These are phyloP conservation scores for Chenopodium album DNA, from an alignment of 148 eudicot genomes.

Conservation along the genomic window DNA sequence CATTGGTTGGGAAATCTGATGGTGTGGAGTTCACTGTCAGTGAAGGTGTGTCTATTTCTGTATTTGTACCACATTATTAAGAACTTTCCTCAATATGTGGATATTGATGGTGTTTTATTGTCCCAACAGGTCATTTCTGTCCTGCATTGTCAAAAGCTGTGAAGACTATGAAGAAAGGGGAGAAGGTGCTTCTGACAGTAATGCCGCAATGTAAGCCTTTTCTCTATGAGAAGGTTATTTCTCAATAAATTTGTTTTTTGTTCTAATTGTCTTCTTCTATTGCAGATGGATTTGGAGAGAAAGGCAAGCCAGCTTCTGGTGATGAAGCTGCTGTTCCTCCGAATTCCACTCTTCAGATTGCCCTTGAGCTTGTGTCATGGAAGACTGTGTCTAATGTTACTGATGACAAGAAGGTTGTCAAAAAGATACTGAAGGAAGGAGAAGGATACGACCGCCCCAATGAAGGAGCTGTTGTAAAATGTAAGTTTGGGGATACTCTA, in stretches of 20 bases:
- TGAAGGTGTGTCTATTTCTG: conserved; percentile 45
- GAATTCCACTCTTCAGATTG: conserved; percentile 64
- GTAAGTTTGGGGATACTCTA: conserved; percentile 33
- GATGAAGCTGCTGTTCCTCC: conserved; percentile 79
- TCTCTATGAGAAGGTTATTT: not conserved
- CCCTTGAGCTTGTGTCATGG: conserved; percentile 80
- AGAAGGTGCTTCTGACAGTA: conserved; percentile 73
- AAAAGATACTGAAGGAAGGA: conserved; percentile 84
- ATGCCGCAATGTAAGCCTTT: conserved; percentile 78
- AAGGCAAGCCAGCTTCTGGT: conserved; percentile 79
- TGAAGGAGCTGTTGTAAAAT: conserved; percentile 77
- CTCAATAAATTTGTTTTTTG: not conserved
- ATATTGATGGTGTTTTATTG: not conserved
- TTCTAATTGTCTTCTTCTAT: not conserved
- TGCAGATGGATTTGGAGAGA: conserved; percentile 95
- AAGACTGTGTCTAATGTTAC: conserved; percentile 75
- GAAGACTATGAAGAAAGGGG: conserved; percentile 99
- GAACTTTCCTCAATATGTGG: not conserved
- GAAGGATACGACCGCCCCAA: conserved; percentile 90
- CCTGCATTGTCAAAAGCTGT: conserved; percentile 89
- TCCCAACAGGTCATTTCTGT: conserved; percentile 70
- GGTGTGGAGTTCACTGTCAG: conserved; percentile 76
- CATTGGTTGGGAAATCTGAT: conserved; percentile 65
- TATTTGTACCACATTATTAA: not conserved
- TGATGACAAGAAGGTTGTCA: conserved; percentile 84